Percentiles rank a stretch among this genome's conserved stretches.
Conservation (phyloP, 805 yeast genomes). For the Kuraishia borneana region DNA sequence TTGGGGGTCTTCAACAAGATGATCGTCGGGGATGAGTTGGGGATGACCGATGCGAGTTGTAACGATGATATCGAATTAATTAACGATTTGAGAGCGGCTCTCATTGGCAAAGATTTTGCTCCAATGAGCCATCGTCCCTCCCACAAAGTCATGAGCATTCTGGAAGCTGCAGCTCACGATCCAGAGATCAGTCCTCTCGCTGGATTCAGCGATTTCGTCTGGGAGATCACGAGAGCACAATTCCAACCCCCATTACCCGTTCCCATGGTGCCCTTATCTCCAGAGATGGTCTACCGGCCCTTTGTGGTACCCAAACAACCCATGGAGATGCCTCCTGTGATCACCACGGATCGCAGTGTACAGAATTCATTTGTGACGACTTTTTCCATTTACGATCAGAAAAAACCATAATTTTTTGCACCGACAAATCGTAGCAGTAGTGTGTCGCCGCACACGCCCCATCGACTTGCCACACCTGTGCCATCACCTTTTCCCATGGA, state of each 20-base stretch:
- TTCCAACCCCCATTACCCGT: no score
- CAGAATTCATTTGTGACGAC: no score
- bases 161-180: slow-evolving; percentile 4
- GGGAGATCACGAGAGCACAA: slow-evolving; percentile 3
- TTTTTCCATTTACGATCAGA: no score
- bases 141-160: neutral
- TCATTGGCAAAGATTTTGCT: neutral
- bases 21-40: neutral
- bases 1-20: neutral
- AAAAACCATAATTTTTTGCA: slow-evolving; percentile 1
- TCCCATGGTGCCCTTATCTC: no score
- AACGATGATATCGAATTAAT: neutral
- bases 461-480: slow-evolving; percentile 4
- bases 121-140: no score
- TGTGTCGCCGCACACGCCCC: slow-evolving; percentile 2
- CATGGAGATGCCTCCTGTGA: no score
- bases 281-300: no score
- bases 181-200: slow-evolving; percentile 5
- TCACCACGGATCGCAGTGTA: no score
- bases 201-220: slow-evolving; percentile 7
- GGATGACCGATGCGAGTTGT: neutral
- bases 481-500: no score
- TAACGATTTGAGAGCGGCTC: neutral
- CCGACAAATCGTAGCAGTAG: neutral
- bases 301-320: no score